Conservation (phyloP, 2,329 filamentous ascomycete species). For the Cryphonectria nitschkei region DNA sequence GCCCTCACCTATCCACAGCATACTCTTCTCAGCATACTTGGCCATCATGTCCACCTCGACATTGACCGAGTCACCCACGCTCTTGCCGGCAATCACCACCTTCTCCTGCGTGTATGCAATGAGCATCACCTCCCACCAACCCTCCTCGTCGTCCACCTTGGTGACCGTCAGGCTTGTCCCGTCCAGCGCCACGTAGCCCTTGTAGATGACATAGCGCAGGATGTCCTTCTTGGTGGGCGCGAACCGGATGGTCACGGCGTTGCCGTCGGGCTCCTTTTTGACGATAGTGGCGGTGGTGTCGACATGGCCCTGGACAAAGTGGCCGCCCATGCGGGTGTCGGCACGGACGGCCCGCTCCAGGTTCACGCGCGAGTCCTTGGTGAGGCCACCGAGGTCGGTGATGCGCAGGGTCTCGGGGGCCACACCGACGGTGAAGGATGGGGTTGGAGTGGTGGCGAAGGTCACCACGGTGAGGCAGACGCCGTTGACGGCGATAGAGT, state of each 20-base stretch:
- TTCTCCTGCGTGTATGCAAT: conserved; percentile 96
- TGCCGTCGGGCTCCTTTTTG: conserved; percentile 77
- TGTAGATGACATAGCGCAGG: conserved; percentile 89
- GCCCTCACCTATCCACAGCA: conserved; percentile 72
- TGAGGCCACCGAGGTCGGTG: conserved; percentile 85
- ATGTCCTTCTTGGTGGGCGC: conserved; percentile 70
- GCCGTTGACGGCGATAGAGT: conserved; percentile 95
- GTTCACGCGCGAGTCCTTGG: conserved; percentile 73
- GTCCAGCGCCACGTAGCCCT: conserved; percentile 93
- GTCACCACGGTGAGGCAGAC: conserved; percentile 87
- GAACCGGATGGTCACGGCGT: conserved; percentile 86
- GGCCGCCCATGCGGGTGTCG: conserved; percentile 93
- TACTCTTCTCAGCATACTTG: conserved; percentile 89
- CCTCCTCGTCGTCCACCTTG: conserved; percentile 74
- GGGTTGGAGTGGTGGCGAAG: conserved; percentile 43
- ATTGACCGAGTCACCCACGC: conserved; percentile 80
- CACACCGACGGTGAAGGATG: conserved; percentile 85
- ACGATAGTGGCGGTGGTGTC: conserved; percentile 83
- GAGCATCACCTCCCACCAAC: conserved; percentile 96
- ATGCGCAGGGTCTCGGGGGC: conserved; percentile 94
- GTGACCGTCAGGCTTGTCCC: conserved; percentile 94
- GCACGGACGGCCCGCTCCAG: conserved; percentile 92
- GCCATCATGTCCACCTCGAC: conserved; percentile 89
- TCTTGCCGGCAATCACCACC: conserved; percentile 80
- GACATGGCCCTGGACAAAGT: conserved; percentile 97